A percentile compares a stretch with the other conserved stretches of the same genome.
phyloP scores from a whole-genome alignment of 139 green algal genomes.

The Closterium sp. region DNA sequence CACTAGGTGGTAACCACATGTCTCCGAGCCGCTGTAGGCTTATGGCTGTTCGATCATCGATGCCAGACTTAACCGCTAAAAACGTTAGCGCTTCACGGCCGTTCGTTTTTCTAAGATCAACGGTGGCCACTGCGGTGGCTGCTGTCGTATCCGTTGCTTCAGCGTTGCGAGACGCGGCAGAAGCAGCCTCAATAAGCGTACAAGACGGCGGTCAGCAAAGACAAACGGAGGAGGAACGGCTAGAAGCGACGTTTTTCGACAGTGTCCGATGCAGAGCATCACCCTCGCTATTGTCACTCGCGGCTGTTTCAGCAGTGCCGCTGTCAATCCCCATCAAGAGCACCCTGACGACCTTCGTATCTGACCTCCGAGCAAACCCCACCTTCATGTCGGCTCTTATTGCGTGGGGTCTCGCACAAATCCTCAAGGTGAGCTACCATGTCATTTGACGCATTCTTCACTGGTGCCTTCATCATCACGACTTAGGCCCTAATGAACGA shows the following conservation, averaged over 20 bases:
- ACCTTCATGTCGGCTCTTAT: conserved; percentile 50
- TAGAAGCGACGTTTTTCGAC: neutral
- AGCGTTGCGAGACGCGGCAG: neutral
- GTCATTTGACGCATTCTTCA: neutral
- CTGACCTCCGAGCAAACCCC: conserved; percentile 14
- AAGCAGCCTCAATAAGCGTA: neutral
- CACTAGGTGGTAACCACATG: no score
- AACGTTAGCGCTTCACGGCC: neutral
- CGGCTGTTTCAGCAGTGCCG: neutral
- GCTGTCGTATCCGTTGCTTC: neutral
- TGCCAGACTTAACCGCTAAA: neutral
- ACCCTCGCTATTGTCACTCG: neutral
- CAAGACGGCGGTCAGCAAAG: neutral
- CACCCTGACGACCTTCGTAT: neutral
- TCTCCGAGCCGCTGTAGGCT: neutral
- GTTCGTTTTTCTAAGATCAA: neutral
- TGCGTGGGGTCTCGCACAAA: conserved; percentile 41
- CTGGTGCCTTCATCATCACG: neutral
- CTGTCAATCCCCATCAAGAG: neutral
- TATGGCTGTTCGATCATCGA: neutral
- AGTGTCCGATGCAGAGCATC: neutral
- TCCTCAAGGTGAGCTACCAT: conserved; percentile 32
- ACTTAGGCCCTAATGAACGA: neutral
- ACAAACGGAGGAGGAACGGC: neutral
- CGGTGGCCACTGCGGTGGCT: neutral